A percentile compares a stretch with the other conserved stretches of the same genome.
Conservation (phyloP, 2,329 filamentous ascomycete species). For the Sporothrix pallida region DNA sequence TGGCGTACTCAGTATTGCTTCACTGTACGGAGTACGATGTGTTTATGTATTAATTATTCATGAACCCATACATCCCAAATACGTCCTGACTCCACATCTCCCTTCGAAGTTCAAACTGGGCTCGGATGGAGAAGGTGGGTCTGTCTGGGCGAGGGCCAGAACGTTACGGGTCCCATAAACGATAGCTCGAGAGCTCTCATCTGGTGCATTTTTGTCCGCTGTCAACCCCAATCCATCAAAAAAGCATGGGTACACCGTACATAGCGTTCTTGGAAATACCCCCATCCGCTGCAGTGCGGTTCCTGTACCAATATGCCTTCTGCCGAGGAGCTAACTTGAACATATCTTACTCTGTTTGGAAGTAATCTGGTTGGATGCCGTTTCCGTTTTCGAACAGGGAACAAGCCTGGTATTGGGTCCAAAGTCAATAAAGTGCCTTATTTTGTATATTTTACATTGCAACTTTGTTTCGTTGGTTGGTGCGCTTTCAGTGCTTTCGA, state of each 20-base stretch:
- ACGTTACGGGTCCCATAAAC: background rate
- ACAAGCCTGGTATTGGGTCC: too few relatives aligned
- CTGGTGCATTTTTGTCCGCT: background rate
- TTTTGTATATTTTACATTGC: too few relatives aligned
- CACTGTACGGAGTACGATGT: too few relatives aligned
- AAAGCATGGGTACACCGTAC: background rate
- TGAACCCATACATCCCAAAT: too few relatives aligned
- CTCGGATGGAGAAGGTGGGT: slow-evolving; percentile 8
- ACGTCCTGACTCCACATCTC: too few relatives aligned
- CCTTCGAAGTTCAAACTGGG: background rate
- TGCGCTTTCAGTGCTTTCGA: too few relatives aligned
- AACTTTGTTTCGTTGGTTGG: too few relatives aligned
- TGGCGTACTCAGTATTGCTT: too few relatives aligned
- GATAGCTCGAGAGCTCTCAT: background rate
- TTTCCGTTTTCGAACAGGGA: background rate
- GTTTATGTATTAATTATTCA: too few relatives aligned
- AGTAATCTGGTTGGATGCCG: background rate
- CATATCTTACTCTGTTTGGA: background rate
- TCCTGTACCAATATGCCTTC: background rate
- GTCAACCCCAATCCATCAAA: background rate
- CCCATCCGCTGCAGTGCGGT: slow-evolving; percentile 6
- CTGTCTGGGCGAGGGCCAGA: background rate
- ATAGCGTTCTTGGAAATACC: background rate
- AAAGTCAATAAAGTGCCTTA: too few relatives aligned
- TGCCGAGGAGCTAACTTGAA: slow-evolving; percentile 16